Evolutionary conservation across 345 rosid species (phyloP), one percentile per base, ranked within the genome.

Genomic region (Barbarea vulgaris): DNA sequence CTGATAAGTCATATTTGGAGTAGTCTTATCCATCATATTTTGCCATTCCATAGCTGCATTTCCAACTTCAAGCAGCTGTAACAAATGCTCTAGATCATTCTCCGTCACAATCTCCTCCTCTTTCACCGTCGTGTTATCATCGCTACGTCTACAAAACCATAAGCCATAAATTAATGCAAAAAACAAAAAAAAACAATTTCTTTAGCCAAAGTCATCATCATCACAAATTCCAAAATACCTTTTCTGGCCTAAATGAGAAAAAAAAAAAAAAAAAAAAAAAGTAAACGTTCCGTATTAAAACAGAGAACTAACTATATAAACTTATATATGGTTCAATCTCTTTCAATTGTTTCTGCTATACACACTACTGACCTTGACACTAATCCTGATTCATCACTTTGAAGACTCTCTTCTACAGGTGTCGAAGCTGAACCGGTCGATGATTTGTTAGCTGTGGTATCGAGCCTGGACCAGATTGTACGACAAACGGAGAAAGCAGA

Each of bases 401-500:
- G 77, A 53, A 54, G 52, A 54, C 15, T 47, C 53, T 36, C 41
- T 62, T 28, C 42, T 12, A 17, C 64, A 64, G 53, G 41, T 0
- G 17, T 6, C 42, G 81, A 57, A 64, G 72, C 22, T 63, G 46
- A n/a, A 34, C 70, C 25, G 25, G 42, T 4, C 11, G 62, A 31
- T 0, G 87, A 85, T 83, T 87, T 84, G 30, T 71, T 53, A 47
- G 80, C 76, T 69, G 77, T 87, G n/a, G 79, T 66, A 60, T 72
- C 81, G 55, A 83, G 81, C 77, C 86, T 87, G 36, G 83, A 87
- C 93, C 93, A 84, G 27, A 95, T 34, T 53, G 96, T 85, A 31
- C 97, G 93, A 72, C 88, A 87, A 59, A 87, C 88, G 12, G 98
- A 87, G 84, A 94, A 89, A 10, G 90, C 93, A 0, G 97, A 95